Conservation (phyloP, 2,329 filamentous ascomycete species). For the Aspergillus tamarii region DNA sequence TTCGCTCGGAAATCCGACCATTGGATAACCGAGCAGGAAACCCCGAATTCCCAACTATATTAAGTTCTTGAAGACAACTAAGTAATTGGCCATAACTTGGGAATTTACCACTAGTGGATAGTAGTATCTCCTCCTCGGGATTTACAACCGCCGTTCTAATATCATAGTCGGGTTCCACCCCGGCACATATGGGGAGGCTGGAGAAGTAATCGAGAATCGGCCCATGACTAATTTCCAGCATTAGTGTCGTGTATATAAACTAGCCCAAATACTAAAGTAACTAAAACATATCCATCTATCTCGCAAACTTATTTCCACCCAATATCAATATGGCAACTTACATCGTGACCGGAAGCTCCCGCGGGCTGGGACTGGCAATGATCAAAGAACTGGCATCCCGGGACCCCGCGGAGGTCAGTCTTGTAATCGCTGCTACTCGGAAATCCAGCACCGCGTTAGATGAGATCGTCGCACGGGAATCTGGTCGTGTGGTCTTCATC, state of each 20-base stretch:
- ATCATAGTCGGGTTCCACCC: no score
- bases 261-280: background rate
- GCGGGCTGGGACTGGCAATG: slow-evolving; percentile 34
- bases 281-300: background rate
- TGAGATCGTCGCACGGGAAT: slow-evolving; percentile 31
- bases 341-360: slow-evolving; percentile 25
- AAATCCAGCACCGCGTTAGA: slow-evolving; percentile 25
- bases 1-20: background rate
- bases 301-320: background rate
- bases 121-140: no score
- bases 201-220: background rate
- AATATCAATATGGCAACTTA: background rate
- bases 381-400: slow-evolving; percentile 19
- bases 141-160: no score
- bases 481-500: slow-evolving; percentile 35
- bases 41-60: no score
- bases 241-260: background rate
- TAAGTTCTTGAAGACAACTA: no score
- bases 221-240: background rate
- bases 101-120: no score
- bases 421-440: slow-evolving; percentile 15
- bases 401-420: background rate
- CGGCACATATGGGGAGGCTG: no score
- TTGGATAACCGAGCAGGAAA: background rate
- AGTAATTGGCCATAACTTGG: no score